phyloP scores from a whole-genome alignment of 768 basidiomycete species.

The Saitozyma podzolica region DNA sequence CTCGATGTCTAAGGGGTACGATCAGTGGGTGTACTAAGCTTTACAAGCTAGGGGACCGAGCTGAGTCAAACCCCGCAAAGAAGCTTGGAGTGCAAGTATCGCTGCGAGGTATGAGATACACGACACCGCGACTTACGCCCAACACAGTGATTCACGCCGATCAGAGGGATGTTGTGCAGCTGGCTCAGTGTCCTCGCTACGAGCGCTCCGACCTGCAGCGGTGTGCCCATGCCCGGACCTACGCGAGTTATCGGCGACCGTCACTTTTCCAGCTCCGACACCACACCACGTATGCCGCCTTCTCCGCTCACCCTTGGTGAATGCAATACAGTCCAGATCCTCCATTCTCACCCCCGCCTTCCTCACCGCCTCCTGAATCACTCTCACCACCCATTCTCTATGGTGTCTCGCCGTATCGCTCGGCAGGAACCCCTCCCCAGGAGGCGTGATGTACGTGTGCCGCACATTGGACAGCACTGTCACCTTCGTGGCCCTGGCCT shows the following conservation, averaged over 20 bases:
- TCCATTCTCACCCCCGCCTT: conserved; percentile 69
- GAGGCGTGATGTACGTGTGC: conserved; percentile 98
- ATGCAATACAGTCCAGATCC: conserved; percentile 92
- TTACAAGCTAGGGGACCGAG: background rate
- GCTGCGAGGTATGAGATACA: background rate
- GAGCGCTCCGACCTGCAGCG: conserved; percentile 88
- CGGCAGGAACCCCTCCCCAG: conserved; percentile 95
- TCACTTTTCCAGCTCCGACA: background rate
- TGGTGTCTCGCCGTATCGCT: conserved; percentile 94
- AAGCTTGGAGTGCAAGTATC: background rate
- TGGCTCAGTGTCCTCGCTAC: conserved; percentile 88
- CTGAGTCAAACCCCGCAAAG: no score
- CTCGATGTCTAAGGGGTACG: conserved; percentile 74
- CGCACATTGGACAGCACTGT: conserved; percentile 85
- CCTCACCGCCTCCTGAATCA: conserved; percentile 73
- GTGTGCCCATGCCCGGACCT: conserved; percentile 99
- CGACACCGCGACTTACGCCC: conserved; percentile 69
- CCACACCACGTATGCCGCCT: background rate
- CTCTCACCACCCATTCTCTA: conserved; percentile 81
- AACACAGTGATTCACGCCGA: conserved; percentile 98
- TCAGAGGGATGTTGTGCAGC: conserved; percentile 82
- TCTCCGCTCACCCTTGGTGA: conserved; percentile 73
- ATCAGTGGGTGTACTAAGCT: background rate
- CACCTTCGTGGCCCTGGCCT: conserved; percentile 55
- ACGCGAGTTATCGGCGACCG: no score